phyloP scores from a whole-genome alignment of 2,329 filamentous ascomycete genomes.

The Scedosporium aurantiacum region DNA sequence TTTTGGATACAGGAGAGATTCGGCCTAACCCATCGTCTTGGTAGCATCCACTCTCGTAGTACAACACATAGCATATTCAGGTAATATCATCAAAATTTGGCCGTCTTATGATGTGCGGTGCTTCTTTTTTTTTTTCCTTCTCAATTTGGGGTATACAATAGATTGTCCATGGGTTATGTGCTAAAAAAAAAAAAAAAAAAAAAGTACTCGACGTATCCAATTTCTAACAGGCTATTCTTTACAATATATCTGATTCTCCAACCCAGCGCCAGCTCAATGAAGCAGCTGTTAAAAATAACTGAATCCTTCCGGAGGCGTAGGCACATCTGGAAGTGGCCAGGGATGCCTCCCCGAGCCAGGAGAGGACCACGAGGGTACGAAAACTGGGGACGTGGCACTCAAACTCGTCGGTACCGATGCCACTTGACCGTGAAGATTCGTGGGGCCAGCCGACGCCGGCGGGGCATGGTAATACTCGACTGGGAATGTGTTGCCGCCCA shows the following conservation, averaged over 20 bases:
- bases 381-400: slow-evolving; percentile 18
- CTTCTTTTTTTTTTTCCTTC: too few relatives aligned
- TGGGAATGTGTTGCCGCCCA: slow-evolving; percentile 1
- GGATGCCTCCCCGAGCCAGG: neutral
- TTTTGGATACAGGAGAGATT: too few relatives aligned
- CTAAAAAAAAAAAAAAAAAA: neutral
- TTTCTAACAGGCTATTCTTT: neutral
- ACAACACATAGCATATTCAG: neutral
- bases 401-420: slow-evolving; percentile 13
- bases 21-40: too few relatives aligned
- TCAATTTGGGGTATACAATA: neutral
- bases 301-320: neutral
- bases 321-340: neutral
- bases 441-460: neutral
- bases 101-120: neutral
- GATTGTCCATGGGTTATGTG: neutral
- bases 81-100: neutral
- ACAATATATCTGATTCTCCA: neutral
- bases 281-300: neutral
- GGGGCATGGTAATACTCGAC: neutral
- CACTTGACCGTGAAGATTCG: neutral
- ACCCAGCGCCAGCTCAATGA: too few relatives aligned
- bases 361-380: slow-evolving; percentile 16
- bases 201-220: neutral
- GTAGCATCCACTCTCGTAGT: neutral